Evolutionary conservation across 345 rosid genomes (phyloP).

Genomic region (Psidium guajava): DNA sequence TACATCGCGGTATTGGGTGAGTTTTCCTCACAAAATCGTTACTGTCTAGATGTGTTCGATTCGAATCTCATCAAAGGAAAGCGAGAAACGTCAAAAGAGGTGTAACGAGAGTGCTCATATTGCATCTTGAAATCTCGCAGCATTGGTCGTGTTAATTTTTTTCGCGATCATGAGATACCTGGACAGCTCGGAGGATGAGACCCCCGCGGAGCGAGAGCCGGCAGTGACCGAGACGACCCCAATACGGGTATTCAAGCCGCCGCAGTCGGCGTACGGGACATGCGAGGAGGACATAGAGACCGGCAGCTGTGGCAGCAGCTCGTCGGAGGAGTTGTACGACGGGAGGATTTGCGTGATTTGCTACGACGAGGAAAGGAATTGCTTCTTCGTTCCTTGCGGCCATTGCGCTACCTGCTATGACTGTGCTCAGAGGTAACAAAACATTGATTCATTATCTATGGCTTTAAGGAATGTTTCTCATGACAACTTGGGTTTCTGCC

Average conservation of each 20-base stretch:
- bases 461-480: neutral
- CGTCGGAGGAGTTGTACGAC: constrained; percentile 40
- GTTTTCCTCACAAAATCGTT: neutral
- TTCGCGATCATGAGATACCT: constrained; percentile 19
- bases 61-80: neutral
- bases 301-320: constrained; percentile 11
- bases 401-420: constrained; percentile 48
- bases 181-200: constrained; percentile 6
- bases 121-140: neutral
- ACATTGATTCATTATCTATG: neutral
- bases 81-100: neutral
- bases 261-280: constrained; percentile 13
- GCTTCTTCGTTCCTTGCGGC: constrained; percentile 55
- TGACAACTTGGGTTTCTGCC: neutral
- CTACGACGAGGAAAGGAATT: constrained; percentile 45
- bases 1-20: constrained; percentile 28
- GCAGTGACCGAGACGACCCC: constrained; percentile 13
- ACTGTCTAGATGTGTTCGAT: neutral
- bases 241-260: constrained; percentile 3
- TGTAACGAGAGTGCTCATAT: neutral
- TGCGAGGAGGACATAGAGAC: constrained; percentile 16
- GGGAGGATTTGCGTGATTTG: constrained; percentile 44
- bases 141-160: constrained; percentile 10
- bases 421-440: constrained; percentile 38
- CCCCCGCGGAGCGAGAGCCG: neutral